Evolutionary conservation across 23 red algal genomes (phyloP).

Genomic region (Agarophyton chilense): DNA sequence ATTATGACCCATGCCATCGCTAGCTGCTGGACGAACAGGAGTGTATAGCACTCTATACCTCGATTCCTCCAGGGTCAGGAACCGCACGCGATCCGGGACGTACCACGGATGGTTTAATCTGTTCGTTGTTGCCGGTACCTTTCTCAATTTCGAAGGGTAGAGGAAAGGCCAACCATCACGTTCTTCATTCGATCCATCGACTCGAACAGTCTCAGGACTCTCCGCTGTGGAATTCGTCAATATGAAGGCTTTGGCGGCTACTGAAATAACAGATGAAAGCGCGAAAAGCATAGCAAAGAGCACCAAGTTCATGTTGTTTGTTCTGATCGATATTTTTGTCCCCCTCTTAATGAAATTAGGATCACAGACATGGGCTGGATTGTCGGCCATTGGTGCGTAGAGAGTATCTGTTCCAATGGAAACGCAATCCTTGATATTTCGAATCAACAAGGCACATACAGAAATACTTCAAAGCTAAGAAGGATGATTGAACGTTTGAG

Average conservation of each 20-base stretch:
- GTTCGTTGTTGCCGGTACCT: constrained; percentile 12
- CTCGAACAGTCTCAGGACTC: background rate
- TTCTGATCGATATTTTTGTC: background rate
- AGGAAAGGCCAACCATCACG: background rate
- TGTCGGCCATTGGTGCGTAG: background rate
- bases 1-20: constrained; percentile 61
- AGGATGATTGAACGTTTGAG: no score
- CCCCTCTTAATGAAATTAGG: background rate
- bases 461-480: background rate
- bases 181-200: no score
- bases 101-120: constrained; percentile 41
- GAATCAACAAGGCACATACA: background rate
- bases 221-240: background rate
- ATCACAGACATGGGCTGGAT: background rate
- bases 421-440: background rate
- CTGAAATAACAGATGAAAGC: background rate
- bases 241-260: background rate
- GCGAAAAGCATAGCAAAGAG: background rate
- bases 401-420: background rate
- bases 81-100: constrained; percentile 38
- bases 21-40: constrained; percentile 16
- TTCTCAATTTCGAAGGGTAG: background rate
- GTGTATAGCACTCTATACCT: constrained; percentile 55
- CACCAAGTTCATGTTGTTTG: background rate
- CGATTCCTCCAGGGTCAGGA: constrained; percentile 36